A percentile compares a stretch with the other conserved stretches of the same genome.
Evolutionary conservation across 2,329 filamentous ascomycete species (phyloP).

Genomic region (Thyridium curvatum): DNA sequence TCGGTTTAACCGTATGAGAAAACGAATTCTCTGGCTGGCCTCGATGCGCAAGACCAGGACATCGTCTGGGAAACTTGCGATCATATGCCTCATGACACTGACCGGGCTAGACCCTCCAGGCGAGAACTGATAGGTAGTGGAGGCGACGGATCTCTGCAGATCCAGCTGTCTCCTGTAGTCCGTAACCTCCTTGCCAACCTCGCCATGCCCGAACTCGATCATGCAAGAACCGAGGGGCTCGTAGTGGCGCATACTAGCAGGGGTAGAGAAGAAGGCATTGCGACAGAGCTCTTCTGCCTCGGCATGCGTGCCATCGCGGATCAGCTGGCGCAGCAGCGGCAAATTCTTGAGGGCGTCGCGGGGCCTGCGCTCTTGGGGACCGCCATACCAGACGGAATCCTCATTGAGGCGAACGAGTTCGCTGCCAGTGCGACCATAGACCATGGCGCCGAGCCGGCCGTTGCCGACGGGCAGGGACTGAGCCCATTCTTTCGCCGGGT

Average conservation of each 20-base stretch:
- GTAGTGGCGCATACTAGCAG: conserved; percentile 38
- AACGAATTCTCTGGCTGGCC: conserved; percentile 10
- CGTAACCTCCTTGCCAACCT: conserved; percentile 4
- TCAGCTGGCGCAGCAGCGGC: conserved; percentile 28
- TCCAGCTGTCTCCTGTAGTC: conserved; percentile 10
- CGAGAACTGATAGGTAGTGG: conserved; percentile 2
- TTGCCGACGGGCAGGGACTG: conserved; percentile 41
- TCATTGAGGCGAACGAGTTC: conserved; percentile 41
- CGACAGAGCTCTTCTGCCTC: conserved; percentile 33
- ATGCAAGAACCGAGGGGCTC: conserved; percentile 31
- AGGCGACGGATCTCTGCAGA: conserved; percentile 7
- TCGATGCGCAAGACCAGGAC: conserved; percentile 9
- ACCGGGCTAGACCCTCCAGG: background rate
- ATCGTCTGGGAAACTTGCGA: conserved; percentile 12
- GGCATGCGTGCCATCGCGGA: conserved; percentile 28
- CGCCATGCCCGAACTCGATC: conserved; percentile 29
- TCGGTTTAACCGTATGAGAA: conserved; percentile 24
- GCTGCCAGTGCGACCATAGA: conserved; percentile 33
- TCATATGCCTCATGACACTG: conserved; percentile 8
- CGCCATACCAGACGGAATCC: conserved; percentile 40
- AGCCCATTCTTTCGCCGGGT: conserved; percentile 21
- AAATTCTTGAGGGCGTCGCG: conserved; percentile 28
- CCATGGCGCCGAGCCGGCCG: conserved; percentile 35
- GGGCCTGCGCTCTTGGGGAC: conserved; percentile 33
- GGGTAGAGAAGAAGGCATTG: conserved; percentile 35